phyloP scores from a whole-genome alignment of 2,329 filamentous ascomycete genomes.

The Thielaviopsis populi region DNA sequence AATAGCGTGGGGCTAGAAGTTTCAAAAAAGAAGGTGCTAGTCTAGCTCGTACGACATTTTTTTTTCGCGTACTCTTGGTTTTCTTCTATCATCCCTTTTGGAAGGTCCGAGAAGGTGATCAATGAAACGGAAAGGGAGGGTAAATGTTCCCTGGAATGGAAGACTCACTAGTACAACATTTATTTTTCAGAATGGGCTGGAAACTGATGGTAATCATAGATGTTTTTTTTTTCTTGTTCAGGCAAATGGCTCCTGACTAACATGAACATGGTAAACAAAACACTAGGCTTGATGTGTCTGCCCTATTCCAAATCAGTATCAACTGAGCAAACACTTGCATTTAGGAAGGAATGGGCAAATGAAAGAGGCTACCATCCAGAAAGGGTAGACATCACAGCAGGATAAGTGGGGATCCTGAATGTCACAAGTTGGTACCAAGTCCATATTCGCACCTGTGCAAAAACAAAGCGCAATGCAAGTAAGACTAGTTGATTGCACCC shows the following conservation, averaged over 20 bases:
- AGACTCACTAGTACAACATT: background rate
- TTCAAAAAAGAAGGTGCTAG: constrained; percentile 3
- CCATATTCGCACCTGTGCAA: background rate
- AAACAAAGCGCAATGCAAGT: background rate
- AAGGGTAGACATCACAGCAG: background rate
- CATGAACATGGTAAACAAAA: background rate
- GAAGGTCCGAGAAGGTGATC: background rate
- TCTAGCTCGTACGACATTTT: constrained; percentile 1
- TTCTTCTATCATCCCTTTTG: background rate
- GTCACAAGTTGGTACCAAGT: background rate
- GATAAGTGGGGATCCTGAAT: background rate
- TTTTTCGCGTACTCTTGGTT: background rate
- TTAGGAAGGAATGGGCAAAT: background rate
- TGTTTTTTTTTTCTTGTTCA: background rate
- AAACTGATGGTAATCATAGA: background rate
- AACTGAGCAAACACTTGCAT: background rate
- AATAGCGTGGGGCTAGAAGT: background rate
- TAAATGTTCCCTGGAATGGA: background rate
- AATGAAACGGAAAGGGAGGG: background rate
- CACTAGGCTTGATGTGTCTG: background rate
- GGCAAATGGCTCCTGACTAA: background rate
- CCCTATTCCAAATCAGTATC: background rate
- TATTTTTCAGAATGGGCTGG: background rate
- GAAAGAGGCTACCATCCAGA: background rate
- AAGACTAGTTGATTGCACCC: background rate